Evolutionary conservation across 305 asterid species (phyloP).

Genomic region (Solanum hybrid): DNA sequence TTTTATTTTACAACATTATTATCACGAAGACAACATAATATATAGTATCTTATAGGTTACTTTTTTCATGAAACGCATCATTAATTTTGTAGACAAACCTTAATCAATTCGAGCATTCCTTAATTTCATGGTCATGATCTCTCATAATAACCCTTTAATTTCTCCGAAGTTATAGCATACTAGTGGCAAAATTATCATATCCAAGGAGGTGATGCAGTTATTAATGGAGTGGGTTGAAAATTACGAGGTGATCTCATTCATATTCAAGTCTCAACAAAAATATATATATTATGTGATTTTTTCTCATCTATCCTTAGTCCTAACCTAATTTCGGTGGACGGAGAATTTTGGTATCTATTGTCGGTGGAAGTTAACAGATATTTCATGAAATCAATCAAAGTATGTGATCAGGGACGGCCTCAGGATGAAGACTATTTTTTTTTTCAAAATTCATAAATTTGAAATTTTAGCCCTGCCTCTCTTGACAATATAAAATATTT

Average conservation of each 20-base stretch:
- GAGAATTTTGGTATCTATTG: background rate
- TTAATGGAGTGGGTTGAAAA: background rate
- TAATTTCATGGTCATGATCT: background rate
- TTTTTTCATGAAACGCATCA: background rate
- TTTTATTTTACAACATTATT: background rate
- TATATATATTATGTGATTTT: too few relatives aligned
- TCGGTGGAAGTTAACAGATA: background rate
- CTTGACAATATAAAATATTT: too few relatives aligned
- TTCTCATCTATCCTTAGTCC: background rate
- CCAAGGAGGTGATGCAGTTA: background rate
- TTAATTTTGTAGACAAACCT: background rate
- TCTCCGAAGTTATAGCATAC: background rate
- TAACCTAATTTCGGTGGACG: background rate
- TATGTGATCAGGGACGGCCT: background rate
- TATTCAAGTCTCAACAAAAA: too few relatives aligned
- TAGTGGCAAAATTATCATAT: background rate
- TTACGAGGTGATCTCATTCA: too few relatives aligned
- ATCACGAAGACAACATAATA: background rate
- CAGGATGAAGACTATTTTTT: too few relatives aligned
- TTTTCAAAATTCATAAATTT: background rate
- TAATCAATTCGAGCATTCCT: background rate
- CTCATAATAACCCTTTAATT: background rate
- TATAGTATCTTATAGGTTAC: background rate
- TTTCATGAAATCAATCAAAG: background rate
- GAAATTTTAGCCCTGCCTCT: background rate